Evolutionary conservation across 129 eudicot genomes (phyloP).

Genomic region (Silybum marianum): DNA sequence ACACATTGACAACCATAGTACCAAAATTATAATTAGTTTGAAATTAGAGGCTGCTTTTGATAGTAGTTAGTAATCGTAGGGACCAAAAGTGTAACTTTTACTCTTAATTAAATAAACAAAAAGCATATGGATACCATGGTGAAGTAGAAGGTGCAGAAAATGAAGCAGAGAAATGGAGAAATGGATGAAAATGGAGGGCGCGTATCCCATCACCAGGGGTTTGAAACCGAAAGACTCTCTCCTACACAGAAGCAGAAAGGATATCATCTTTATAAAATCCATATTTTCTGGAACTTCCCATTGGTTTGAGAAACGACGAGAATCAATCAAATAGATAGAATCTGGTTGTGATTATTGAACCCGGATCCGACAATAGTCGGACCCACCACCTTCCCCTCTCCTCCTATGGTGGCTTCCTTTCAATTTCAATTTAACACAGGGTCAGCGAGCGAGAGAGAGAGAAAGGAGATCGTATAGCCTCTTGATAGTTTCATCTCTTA

Average conservation of each 20-base stretch:
- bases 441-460: constrained; percentile 4
- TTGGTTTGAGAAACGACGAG: constrained; percentile 37
- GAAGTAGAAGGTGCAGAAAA: neutral
- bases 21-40: too few relatives aligned
- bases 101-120: neutral
- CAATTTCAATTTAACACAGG: neutral
- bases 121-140: neutral
- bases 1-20: too few relatives aligned
- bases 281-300: constrained; percentile 6
- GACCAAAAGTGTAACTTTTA: too few relatives aligned
- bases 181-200: constrained; percentile 26
- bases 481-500: constrained; percentile 24
- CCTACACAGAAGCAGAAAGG: neutral
- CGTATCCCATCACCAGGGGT: constrained; percentile 22
- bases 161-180: neutral
- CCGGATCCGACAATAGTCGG: constrained; percentile 39
- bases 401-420: constrained; percentile 30
- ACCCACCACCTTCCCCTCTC: constrained; percentile 39
- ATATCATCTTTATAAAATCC: constrained; percentile 27
- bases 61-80: too few relatives aligned
- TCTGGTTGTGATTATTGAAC: constrained; percentile 25
- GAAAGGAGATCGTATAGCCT: constrained; percentile 30
- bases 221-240: constrained; percentile 15
- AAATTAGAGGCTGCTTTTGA: too few relatives aligned
- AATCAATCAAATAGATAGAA: constrained; percentile 3